Evolutionary conservation across 768 basidiomycete species (phyloP).

Genomic region (Rhodotorula taiwanensis): DNA sequence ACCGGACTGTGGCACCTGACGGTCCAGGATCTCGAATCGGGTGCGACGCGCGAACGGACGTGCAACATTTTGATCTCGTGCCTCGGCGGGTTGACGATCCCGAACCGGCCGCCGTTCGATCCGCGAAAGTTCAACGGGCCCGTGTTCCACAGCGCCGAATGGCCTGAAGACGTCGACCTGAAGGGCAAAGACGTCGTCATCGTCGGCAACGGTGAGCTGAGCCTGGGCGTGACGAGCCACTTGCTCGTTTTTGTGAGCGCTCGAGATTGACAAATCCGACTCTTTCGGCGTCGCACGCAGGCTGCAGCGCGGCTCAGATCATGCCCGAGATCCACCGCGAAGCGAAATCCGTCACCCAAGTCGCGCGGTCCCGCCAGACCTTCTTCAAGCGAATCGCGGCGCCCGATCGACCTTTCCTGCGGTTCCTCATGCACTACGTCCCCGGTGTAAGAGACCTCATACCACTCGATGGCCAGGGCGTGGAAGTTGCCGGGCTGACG

Average conservation of each 20-base stretch:
- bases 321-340: constrained; percentile 34
- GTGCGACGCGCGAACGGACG: constrained; percentile 15
- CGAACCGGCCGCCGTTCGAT: constrained; percentile 27
- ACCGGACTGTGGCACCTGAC: constrained; percentile 33
- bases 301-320: constrained; percentile 38
- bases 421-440: constrained; percentile 14
- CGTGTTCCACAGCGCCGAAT: constrained; percentile 38
- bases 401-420: constrained; percentile 5
- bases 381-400: constrained; percentile 19
- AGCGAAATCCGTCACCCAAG: constrained; percentile 31
- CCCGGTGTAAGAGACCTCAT: constrained; percentile 32
- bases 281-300: constrained; percentile 6
- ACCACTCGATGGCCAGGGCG: too few species aligned
- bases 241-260: too few species aligned
- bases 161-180: constrained; percentile 32
- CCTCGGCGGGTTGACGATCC: constrained; percentile 29
- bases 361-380: constrained; percentile 36
- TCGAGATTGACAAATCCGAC: background rate
- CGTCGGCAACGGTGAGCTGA: constrained; percentile 37
- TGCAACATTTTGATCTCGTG: constrained; percentile 39
- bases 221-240: too few species aligned
- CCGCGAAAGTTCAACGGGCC: constrained; percentile 32
- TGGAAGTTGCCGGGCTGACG: too few species aligned
- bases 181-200: constrained; percentile 39
- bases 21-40: constrained; percentile 26